Percentiles rank a stretch among this genome's conserved stretches.
Conservation (phyloP, 148 eudicot species). For the Vaccinium darrowii region DNA sequence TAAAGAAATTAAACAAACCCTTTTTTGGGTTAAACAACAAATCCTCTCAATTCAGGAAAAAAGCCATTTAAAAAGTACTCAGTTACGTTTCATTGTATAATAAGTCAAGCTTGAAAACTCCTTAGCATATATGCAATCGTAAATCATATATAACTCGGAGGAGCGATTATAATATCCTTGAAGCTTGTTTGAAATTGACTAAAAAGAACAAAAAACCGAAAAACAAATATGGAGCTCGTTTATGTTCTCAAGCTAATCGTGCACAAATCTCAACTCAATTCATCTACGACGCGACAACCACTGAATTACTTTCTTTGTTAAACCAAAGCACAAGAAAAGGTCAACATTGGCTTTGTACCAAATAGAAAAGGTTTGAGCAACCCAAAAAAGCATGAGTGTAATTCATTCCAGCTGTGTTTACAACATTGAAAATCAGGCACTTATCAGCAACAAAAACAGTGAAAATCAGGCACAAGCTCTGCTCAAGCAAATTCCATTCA, state of each 20-base stretch:
- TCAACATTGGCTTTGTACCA: neutral
- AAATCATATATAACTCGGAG: neutral
- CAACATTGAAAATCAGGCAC: neutral
- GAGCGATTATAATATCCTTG: too few species aligned
- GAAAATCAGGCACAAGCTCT: neutral
- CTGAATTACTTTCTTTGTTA: neutral
- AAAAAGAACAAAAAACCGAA: too few species aligned
- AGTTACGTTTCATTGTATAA: neutral
- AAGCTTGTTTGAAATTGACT: too few species aligned
- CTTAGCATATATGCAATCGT: too few species aligned
- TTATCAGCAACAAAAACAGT: neutral
- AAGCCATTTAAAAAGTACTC: neutral
- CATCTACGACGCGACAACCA: too few species aligned
- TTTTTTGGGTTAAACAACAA: too few species aligned
- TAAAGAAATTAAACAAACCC: neutral
- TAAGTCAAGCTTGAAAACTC: neutral
- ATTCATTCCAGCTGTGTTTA: neutral
- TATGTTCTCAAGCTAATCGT: too few species aligned
- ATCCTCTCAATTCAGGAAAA: neutral
- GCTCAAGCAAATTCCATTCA: constrained; percentile 10
- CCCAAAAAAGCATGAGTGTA: neutral
- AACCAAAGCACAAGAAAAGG: neutral
- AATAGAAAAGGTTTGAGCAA: neutral
- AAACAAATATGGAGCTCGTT: too few species aligned
- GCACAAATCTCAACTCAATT: too few species aligned